Conservation (phyloP, 176 grass and related monocot genomes). For the Oropetium thomaeum region DNA sequence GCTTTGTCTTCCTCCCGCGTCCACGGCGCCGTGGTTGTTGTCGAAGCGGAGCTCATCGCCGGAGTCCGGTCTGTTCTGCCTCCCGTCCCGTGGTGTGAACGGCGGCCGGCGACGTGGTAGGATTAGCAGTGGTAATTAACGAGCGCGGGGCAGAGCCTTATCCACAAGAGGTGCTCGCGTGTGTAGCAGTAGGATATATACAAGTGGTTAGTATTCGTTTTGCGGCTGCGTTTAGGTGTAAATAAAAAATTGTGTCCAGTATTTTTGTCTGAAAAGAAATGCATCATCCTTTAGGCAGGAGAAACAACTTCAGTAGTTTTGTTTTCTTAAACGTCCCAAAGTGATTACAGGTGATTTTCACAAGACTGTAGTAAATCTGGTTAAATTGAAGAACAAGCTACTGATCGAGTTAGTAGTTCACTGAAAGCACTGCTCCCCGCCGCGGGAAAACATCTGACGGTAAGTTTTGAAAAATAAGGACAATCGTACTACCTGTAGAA, state of each 20-base stretch:
- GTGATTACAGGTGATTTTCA: too few species aligned
- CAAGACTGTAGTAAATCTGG: background rate
- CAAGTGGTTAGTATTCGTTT: conserved; percentile 26
- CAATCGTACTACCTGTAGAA: too few species aligned
- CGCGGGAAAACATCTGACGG: background rate
- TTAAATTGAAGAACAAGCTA: background rate
- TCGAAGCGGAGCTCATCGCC: conserved; percentile 37
- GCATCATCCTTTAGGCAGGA: background rate
- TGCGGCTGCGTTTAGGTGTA: conserved; percentile 17
- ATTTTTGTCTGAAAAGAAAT: background rate
- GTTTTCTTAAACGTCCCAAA: background rate
- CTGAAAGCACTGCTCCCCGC: background rate
- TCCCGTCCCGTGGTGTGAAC: background rate
- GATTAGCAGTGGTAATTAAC: conserved; percentile 28
- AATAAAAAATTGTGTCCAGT: background rate
- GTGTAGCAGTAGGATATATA: conserved; percentile 21
- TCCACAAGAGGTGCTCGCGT: conserved; percentile 18
- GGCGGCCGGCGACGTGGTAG: conserved; percentile 11
- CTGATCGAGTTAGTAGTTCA: background rate
- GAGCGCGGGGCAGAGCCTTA: conserved; percentile 22
- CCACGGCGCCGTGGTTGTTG: conserved; percentile 37
- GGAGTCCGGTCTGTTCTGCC: background rate
- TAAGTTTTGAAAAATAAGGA: background rate
- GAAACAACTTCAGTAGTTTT: background rate
- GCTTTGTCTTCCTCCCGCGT: conserved; percentile 82